Conservation (phyloP, 2,329 filamentous ascomycete species). For the Plenodomus lindquistii region DNA sequence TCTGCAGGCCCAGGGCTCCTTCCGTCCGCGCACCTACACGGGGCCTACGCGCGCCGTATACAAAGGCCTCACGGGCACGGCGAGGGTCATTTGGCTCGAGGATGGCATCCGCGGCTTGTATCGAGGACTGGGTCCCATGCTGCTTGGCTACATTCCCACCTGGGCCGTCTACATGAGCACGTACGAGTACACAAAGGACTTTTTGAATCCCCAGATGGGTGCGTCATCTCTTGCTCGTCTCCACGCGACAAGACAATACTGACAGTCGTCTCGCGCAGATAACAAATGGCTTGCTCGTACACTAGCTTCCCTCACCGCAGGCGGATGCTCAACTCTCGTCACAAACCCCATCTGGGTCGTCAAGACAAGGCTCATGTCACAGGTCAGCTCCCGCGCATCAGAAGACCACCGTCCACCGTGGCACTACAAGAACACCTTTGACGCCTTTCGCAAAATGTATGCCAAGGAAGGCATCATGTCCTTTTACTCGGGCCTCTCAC, state of each 20-base stretch:
- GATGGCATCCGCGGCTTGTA: conserved; percentile 92
- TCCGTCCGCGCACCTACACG: conserved; percentile 59
- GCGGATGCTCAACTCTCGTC: conserved; percentile 87
- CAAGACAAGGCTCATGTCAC: conserved; percentile 97
- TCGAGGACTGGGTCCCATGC: conserved; percentile 88
- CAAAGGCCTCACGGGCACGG: conserved; percentile 84
- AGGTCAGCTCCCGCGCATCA: conserved; percentile 65
- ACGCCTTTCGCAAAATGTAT: conserved; percentile 97
- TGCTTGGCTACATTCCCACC: conserved; percentile 92
- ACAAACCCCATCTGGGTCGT: conserved; percentile 99
- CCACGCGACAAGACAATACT: conserved; percentile 5
- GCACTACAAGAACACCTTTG: conserved; percentile 87
- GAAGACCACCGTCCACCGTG: conserved; percentile 69
- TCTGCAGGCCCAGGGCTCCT: conserved; percentile 90
- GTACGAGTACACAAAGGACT: conserved; percentile 85
- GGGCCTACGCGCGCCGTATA: conserved; percentile 66
- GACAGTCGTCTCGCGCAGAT: conserved; percentile 46
- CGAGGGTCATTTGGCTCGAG: conserved; percentile 79
- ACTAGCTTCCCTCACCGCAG: conserved; percentile 87
- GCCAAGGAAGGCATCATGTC: conserved; percentile 81
- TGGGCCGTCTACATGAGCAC: conserved; percentile 99
- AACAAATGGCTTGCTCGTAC: conserved; percentile 80
- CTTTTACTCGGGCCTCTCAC: conserved; percentile 94
- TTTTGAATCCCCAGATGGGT: conserved; percentile 67
- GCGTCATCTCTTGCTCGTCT: conserved; percentile 5